phyloP scores from a whole-genome alignment of 164 flowering plant species.

The Aristolochia contorta region DNA sequence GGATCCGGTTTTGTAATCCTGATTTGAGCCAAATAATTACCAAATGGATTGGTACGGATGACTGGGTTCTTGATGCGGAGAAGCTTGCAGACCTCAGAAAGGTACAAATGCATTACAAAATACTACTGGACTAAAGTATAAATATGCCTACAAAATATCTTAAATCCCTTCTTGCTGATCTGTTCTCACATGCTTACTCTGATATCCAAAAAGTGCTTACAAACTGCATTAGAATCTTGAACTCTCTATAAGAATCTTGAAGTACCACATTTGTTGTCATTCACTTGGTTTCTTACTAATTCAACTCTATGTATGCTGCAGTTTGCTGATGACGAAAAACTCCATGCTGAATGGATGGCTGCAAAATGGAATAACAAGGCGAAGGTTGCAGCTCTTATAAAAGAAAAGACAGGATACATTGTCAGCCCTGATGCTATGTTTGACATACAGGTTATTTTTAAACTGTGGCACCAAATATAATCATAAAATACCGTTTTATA shows the following conservation, averaged over 20 bases:
- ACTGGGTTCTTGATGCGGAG: conserved; percentile 72
- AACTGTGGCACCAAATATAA: neutral
- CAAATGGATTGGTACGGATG: conserved; percentile 68
- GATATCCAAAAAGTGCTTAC: no score
- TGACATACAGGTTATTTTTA: conserved; percentile 66
- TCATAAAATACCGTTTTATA: neutral
- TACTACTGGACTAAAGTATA: no score
- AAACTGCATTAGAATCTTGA: no score
- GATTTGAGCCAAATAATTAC: conserved; percentile 58
- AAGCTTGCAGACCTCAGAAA: conserved; percentile 65
- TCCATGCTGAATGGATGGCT: conserved; percentile 71
- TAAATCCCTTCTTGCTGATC: no score
- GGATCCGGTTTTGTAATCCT: conserved; percentile 90
- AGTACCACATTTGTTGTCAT: no score
- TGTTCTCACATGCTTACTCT: no score
- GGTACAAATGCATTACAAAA: conserved; percentile 28
- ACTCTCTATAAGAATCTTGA: no score
- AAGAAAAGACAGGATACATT: conserved; percentile 77
- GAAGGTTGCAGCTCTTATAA: conserved; percentile 62
- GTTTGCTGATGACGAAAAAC: conserved; percentile 86
- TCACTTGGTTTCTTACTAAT: no score
- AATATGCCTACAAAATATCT: no score
- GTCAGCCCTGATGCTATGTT: conserved; percentile 91
- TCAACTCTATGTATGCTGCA: conserved; percentile 10
- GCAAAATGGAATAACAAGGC: conserved; percentile 70